phyloP scores from a whole-genome alignment of 78 protist genomes.

The Anaeramoeba flamelloides region DNA sequence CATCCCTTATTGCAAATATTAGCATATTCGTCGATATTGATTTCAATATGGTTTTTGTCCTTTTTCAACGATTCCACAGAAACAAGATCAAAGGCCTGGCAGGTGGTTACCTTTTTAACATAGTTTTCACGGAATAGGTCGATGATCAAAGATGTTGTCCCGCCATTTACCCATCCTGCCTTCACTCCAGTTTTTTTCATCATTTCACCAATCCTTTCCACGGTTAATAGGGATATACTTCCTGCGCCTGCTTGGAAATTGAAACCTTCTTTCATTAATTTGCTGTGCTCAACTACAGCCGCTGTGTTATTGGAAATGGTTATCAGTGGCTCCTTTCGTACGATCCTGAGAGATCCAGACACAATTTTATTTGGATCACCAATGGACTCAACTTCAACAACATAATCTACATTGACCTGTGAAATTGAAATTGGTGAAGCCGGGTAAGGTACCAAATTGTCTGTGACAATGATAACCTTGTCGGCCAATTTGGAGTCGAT shows the following conservation, averaged over 20 bases:
- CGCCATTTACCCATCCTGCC: constrained; percentile 14
- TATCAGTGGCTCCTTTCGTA: neutral
- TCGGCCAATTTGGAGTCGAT: constrained; percentile 4
- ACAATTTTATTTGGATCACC: constrained; percentile 12
- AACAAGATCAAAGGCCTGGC: constrained; percentile 14
- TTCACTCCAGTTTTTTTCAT: neutral
- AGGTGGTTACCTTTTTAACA: constrained; percentile 18
- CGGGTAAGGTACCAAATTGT: constrained; percentile 10
- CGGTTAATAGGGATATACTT: constrained; percentile 9
- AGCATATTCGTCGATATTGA: constrained; percentile 16
- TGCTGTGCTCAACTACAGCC: neutral
- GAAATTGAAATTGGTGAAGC: constrained; percentile 15
- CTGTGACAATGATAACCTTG: constrained; percentile 19
- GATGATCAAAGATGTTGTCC: constrained; percentile 9
- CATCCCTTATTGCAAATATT: constrained; percentile 1
- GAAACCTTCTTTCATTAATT: neutral
- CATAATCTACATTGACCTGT: constrained; percentile 7
- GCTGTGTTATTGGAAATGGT: neutral
- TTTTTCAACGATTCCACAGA: constrained; percentile 3
- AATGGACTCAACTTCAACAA: constrained; percentile 3
- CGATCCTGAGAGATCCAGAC: neutral
- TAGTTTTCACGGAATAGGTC: constrained; percentile 3
- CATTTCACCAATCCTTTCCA: neutral
- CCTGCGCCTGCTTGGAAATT: constrained; percentile 21
- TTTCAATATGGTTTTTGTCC: constrained; percentile 6